These are phyloP conservation scores for Sungouiozyma ichnusensis DNA, from an alignment of 805 yeast genomes.

Conservation along the genomic window DNA sequence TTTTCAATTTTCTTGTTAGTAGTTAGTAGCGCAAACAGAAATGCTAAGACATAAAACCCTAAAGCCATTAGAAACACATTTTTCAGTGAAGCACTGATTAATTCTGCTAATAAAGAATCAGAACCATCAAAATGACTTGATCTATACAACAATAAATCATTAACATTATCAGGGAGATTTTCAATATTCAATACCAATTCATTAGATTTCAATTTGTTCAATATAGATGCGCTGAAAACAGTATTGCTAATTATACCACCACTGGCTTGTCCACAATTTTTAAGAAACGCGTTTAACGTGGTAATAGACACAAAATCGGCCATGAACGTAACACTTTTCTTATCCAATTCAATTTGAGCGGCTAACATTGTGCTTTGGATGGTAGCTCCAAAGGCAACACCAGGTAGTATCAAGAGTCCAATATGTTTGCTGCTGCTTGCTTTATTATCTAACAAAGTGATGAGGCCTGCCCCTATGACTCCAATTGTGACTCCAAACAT, in stretches of 20 bases:
- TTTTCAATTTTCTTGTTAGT: constrained; percentile 12
- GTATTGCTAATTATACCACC: constrained; percentile 20
- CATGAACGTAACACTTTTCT: constrained; percentile 10
- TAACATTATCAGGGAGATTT: constrained; percentile 2
- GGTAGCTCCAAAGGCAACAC: constrained; percentile 29
- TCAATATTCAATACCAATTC: neutral
- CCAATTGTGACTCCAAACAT: constrained; percentile 26
- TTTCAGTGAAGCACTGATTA: constrained; percentile 10
- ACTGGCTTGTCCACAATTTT: constrained; percentile 17
- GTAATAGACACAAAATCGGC: constrained; percentile 18
- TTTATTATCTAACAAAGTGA: constrained; percentile 25
- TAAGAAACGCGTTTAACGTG: constrained; percentile 17
- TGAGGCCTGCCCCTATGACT: constrained; percentile 28
- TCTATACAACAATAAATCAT: constrained; percentile 15
- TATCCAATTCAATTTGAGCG: constrained; percentile 22
- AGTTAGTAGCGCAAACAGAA: constrained; percentile 11
- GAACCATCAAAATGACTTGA: constrained; percentile 13
- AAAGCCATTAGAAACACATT: constrained; percentile 18
- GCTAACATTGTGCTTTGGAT: constrained; percentile 28
- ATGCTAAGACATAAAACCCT: constrained; percentile 11
- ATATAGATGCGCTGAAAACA: constrained; percentile 15
- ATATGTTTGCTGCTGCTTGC: constrained; percentile 24
- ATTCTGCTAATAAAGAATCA: constrained; percentile 8
- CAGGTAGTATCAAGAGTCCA: constrained; percentile 32
- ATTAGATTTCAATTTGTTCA: constrained; percentile 7